Conservation (phyloP, 108 stramenopile species). For the Schizochytrium sp. region DNA sequence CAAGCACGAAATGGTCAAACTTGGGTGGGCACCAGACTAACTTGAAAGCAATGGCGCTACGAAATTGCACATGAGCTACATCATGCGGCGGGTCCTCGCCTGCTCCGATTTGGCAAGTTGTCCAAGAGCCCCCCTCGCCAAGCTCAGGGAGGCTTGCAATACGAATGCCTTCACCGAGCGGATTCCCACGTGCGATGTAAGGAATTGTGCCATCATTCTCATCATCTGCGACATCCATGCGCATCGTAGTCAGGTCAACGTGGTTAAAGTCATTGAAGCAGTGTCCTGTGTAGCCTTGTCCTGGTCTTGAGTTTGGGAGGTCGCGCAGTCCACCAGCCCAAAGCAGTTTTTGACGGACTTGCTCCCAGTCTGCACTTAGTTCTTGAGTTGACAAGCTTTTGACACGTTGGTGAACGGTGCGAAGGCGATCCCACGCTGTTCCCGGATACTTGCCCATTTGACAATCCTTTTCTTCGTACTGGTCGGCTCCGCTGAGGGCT, state of each 20-base stretch:
- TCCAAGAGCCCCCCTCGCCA: constrained; percentile 88
- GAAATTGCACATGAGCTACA: constrained; percentile 90
- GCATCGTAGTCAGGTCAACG: constrained; percentile 89
- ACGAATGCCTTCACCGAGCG: constrained; percentile 84
- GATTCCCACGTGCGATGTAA: constrained; percentile 84
- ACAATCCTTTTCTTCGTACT: too few species aligned
- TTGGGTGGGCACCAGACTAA: constrained; percentile 87
- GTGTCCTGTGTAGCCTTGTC: constrained; percentile 90
- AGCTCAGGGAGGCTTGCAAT: constrained; percentile 85
- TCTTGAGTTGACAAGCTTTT: constrained; percentile 69
- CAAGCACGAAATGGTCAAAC: constrained; percentile 86
- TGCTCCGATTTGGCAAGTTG: constrained; percentile 85
- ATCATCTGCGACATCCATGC: constrained; percentile 80
- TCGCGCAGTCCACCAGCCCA: constrained; percentile 90
- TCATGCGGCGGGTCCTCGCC: constrained; percentile 81
- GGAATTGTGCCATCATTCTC: constrained; percentile 83
- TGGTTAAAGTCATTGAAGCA: constrained; percentile 91
- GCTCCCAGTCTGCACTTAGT: constrained; percentile 81
- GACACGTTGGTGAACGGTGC: constrained; percentile 79
- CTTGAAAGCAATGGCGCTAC: constrained; percentile 86
- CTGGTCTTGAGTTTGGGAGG: constrained; percentile 80
- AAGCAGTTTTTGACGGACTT: constrained; percentile 82
- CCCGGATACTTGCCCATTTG: constrained; percentile 37
- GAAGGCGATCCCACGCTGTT: constrained; percentile 60
- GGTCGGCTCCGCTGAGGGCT: too few species aligned